These are phyloP conservation scores for Ambrosiella beaveri DNA, from an alignment of 2,329 filamentous ascomycete species.

Conservation along the genomic window DNA sequence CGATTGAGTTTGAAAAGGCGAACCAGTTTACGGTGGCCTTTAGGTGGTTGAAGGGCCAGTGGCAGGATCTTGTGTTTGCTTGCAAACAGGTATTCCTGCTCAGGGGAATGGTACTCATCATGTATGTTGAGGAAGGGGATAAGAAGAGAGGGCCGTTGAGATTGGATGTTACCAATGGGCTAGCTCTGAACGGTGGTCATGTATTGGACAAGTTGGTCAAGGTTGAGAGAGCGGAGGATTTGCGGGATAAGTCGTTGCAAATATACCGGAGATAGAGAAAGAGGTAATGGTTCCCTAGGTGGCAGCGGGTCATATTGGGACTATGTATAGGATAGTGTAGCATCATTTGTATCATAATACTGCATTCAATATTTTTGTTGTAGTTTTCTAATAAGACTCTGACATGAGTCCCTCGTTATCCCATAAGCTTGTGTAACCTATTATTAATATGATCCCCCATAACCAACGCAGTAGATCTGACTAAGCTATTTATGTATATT, in stretches of 20 bases:
- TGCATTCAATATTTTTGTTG: too few relatives aligned
- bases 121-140: constrained; percentile 17
- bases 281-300: neutral
- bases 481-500: too few relatives aligned
- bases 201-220: constrained; percentile 38
- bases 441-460: too few relatives aligned
- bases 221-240: constrained; percentile 7
- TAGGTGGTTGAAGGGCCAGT: constrained; percentile 26
- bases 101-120: neutral
- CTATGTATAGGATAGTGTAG: neutral
- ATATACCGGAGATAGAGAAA: constrained; percentile 4
- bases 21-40: constrained; percentile 42
- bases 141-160: constrained; percentile 32
- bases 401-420: too few relatives aligned
- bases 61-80: constrained; percentile 22
- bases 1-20: constrained; percentile 33
- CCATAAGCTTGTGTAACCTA: too few relatives aligned
- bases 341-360: neutral
- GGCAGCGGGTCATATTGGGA: neutral
- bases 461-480: too few relatives aligned
- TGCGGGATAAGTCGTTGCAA: constrained; percentile 1
- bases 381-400: too few relatives aligned
- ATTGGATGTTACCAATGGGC: constrained; percentile 39
- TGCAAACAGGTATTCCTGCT: constrained; percentile 29
- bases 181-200: constrained; percentile 40